Percentiles rank a stretch among this genome's conserved stretches.
These are phyloP conservation scores for Fusarium solani-melongenae DNA, from an alignment of 2,329 filamentous ascomycete species.

Conservation along the genomic window DNA sequence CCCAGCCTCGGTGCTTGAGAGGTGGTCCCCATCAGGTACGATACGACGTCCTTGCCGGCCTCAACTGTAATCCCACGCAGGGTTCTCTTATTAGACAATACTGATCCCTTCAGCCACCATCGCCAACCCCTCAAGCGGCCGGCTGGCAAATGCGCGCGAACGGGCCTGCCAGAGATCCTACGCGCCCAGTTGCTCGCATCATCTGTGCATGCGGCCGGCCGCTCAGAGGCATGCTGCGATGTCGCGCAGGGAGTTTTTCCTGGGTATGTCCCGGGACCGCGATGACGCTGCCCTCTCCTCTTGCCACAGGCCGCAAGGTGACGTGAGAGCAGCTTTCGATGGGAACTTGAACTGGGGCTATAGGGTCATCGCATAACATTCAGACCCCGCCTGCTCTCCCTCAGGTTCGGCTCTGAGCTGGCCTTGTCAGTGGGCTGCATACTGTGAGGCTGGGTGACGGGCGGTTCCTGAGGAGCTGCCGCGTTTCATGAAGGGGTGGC, in stretches of 20 bases:
- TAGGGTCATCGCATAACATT: conserved; percentile 25
- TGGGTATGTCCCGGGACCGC: conserved; percentile 16
- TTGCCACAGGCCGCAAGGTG: conserved; percentile 27
- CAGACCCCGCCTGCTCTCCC: conserved; percentile 27
- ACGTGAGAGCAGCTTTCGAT: conserved; percentile 24
- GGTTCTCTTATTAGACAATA: conserved; percentile 16
- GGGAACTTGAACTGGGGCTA: conserved; percentile 13
- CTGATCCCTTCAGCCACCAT: conserved; percentile 30
- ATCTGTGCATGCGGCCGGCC: conserved; percentile 33
- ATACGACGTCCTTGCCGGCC: background rate
- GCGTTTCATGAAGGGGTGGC: conserved; percentile 29
- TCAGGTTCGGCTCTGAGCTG: background rate
- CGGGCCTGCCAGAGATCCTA: conserved; percentile 37
- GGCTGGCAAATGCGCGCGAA: conserved; percentile 17
- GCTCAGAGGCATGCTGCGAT: conserved; percentile 29
- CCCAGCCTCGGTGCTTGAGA: background rate
- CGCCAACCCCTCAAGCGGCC: conserved; percentile 20
- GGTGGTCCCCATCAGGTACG: background rate
- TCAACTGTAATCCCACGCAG: conserved; percentile 2
- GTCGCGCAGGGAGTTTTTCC: conserved; percentile 40
- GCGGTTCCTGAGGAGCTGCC: conserved; percentile 26
- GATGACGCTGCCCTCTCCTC: conserved; percentile 25
- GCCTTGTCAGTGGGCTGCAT: conserved; percentile 14
- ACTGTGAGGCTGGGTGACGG: conserved; percentile 18
- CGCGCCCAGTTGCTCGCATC: conserved; percentile 29